These are phyloP conservation scores for Diaporthe caulivora DNA, from an alignment of 2,329 filamentous ascomycete genomes.

Conservation along the genomic window DNA sequence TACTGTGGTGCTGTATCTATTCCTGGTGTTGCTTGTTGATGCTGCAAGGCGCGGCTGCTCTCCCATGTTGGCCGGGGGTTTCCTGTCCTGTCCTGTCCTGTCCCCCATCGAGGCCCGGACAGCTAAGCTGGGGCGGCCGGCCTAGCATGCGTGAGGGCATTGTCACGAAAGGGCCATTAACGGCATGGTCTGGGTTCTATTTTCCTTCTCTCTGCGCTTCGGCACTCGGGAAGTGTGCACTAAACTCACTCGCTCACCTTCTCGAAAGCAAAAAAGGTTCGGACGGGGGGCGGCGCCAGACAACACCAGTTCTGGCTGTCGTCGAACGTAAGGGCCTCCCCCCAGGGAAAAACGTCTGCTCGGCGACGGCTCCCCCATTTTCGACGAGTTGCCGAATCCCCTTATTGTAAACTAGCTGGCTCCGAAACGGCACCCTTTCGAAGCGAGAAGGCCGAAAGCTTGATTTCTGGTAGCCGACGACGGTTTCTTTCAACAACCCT, in stretches of 20 bases:
- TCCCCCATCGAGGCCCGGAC: slow-evolving; percentile 4
- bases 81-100: no score
- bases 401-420: no score
- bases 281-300: slow-evolving; percentile 5
- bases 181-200: not conserved
- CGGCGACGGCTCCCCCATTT: not conserved
- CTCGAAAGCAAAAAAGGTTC: not conserved
- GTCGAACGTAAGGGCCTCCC: not conserved
- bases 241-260: no score
- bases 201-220: not conserved
- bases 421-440: slow-evolving; percentile 12
- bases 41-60: slow-evolving; percentile 10
- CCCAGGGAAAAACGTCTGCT: slow-evolving; percentile 3
- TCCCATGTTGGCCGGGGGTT: not conserved
- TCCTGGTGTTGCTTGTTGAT: not conserved
- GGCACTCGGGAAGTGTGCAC: slow-evolving; percentile 24
- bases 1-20: not conserved
- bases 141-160: not conserved
- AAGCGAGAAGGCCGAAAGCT: slow-evolving; percentile 16
- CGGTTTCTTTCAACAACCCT: not conserved
- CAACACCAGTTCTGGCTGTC: not conserved
- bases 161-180: not conserved
- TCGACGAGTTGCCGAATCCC: not conserved
- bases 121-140: not conserved
- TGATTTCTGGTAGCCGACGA: not conserved